Evolutionary conservation across 495 filamentous ascomycete species (phyloP), one percentile per base, ranked within the genome.

Genomic region (Aspergillus indologenus): DNA sequence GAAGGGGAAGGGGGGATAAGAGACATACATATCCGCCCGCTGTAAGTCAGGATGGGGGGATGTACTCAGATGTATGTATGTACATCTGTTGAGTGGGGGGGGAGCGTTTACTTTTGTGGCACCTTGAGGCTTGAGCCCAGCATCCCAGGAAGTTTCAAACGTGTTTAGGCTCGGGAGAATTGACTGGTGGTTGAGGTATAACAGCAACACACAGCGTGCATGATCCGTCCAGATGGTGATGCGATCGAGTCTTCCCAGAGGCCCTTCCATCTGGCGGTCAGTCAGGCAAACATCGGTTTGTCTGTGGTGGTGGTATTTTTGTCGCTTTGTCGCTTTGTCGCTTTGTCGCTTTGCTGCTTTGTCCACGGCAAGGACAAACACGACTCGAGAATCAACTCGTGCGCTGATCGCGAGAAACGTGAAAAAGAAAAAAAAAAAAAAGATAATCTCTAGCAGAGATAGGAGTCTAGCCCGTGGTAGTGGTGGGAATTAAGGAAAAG

Each of bases 191-290:
- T 40, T 14, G 34, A 40, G 12, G 34, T 40, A 4, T 14, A 40
- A 40, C 34, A 40, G 5, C 5, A 4, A 40, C 34, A 40, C 34
- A 40, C 34, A 40, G 5, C 34, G 34, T 40, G 34, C 34, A 40
- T 7, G 12, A 14, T 40, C 34, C 34, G 34, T 40, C 34, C 34
- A 40, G 34, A 40, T 40, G 12, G 34, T 40, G 34, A 40, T 40
- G 34, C 34, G 34, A 40, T 40, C 34, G 34, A 7, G 34, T 11
- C 34, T 15, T 40, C 5, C 12, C 34, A 4, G 5, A 2, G 5
- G 34, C 2, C 22, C n/a, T 20, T 46, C 24, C 7, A 31, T 61
- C 24, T 53, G 48, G 59, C 59, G 59, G 59, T 61, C 59, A 57
- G 29, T 42, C 46, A 56, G 59, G 47, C 59, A 56, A 61, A 42